Percentiles rank a stretch among this genome's conserved stretches.
Conservation (phyloP, 1,284 basidiomycete genomes). For the Trametes versicolor region DNA sequence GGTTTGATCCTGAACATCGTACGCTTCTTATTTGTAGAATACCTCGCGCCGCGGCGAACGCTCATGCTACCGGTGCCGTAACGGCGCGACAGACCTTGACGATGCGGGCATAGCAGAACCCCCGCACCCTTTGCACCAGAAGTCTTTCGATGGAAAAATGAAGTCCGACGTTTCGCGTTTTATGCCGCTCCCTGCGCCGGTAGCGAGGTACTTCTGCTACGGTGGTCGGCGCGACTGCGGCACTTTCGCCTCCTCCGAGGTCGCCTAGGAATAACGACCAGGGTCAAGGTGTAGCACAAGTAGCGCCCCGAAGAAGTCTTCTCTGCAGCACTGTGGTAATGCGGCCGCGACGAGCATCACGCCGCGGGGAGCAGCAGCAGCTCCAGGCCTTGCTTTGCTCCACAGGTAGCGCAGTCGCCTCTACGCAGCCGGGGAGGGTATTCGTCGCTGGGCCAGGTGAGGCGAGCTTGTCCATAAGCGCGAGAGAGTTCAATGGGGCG, state of each 20-base stretch:
- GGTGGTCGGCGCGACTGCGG: background rate
- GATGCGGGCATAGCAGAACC: too few relatives aligned
- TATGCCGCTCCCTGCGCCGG: background rate
- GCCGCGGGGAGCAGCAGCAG: background rate
- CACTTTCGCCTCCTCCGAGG: background rate
- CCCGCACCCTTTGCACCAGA: too few relatives aligned
- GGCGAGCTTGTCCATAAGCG: background rate
- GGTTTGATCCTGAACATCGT: too few relatives aligned
- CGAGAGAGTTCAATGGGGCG: background rate
- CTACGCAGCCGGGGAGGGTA: background rate
- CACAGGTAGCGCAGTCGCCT: background rate
- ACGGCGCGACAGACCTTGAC: too few relatives aligned
- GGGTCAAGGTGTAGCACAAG: conserved; percentile 4
- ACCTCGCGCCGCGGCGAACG: too few relatives aligned
- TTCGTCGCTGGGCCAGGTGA: background rate
- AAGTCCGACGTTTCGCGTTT: too few relatives aligned
- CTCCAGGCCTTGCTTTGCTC: conserved; percentile 5
- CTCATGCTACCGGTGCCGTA: too few relatives aligned
- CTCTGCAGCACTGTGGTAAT: conserved; percentile 3
- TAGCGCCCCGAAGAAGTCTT: background rate
- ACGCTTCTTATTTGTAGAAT: too few relatives aligned
- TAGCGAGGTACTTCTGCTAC: background rate
- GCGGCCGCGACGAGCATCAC: conserved; percentile 4
- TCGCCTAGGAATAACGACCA: background rate
- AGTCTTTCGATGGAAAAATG: too few relatives aligned